Evolutionary conservation across 805 yeast species (phyloP).

Genomic region (Teunomyces panamensis): DNA sequence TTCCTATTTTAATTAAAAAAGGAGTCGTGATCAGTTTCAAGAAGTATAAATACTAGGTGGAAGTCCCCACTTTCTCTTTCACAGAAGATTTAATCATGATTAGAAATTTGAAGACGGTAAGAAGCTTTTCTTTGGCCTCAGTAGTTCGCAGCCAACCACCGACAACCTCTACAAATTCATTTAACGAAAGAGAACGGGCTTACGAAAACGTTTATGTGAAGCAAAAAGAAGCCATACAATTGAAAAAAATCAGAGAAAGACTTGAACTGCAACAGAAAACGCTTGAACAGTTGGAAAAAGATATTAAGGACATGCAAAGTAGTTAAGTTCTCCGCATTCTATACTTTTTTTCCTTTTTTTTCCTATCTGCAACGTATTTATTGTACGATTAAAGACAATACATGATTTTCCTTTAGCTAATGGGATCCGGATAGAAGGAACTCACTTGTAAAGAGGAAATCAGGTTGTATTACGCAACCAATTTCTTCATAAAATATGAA

Average conservation of each 20-base stretch:
- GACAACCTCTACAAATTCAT: conserved; percentile 22
- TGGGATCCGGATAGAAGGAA: background rate
- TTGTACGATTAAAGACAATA: background rate
- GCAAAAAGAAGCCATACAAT: conserved; percentile 85
- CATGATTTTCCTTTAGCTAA: background rate
- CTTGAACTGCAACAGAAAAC: conserved; percentile 69
- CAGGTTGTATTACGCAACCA: too few species aligned
- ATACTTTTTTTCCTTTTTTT: background rate
- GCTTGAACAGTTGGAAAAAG: conserved; percentile 46
- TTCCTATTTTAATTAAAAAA: background rate
- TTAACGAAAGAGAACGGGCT: conserved; percentile 84
- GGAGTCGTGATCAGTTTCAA: background rate
- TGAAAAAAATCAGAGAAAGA: conserved; percentile 69
- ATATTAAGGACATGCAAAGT: conserved; percentile 32
- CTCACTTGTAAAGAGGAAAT: too few species aligned
- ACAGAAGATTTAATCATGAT: background rate
- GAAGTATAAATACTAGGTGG: background rate
- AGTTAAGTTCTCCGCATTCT: conserved; percentile 2
- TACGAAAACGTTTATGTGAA: conserved; percentile 81
- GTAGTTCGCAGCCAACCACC: conserved; percentile 12
- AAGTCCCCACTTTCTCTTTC: background rate
- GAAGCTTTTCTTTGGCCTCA: conserved; percentile 29
- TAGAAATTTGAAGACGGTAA: conserved; percentile 12
- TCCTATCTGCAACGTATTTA: background rate
- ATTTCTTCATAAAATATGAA: background rate